Conservation (phyloP, 768 basidiomycete genomes). For the Boletellus emodensis region DNA sequence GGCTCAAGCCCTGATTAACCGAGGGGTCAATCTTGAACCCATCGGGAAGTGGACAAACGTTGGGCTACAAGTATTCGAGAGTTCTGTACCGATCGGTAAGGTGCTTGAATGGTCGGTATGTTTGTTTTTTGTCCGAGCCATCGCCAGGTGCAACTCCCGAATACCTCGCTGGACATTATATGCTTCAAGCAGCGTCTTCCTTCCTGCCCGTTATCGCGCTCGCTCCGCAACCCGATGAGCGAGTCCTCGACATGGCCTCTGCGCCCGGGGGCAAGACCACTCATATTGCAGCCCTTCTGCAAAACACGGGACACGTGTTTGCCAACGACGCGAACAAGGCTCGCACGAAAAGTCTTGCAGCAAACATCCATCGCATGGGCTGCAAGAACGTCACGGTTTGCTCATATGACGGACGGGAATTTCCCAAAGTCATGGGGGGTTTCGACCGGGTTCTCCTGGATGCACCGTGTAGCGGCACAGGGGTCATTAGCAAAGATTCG, state of each 20-base stretch:
- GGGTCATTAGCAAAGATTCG: conserved; percentile 96
- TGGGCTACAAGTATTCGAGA: conserved; percentile 97
- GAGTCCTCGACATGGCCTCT: conserved; percentile 97
- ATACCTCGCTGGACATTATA: conserved; percentile 98
- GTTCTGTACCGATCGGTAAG: conserved; percentile 85
- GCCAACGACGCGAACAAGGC: conserved; percentile 96
- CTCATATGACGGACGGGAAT: conserved; percentile 95
- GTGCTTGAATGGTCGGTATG: not conserved
- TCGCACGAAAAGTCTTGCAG: conserved; percentile 92
- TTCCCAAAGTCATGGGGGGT: conserved; percentile 98
- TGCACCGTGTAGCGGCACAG: conserved; percentile 97
- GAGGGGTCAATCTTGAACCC: conserved; percentile 95
- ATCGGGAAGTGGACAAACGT: conserved; percentile 99
- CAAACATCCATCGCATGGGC: conserved; percentile 93
- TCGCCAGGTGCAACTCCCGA: conserved; percentile 86
- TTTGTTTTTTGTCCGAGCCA: not conserved
- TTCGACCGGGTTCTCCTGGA: conserved; percentile 97
- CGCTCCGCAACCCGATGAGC: conserved; percentile 86
- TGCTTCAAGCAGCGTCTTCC: conserved; percentile 98
- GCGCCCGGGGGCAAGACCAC: conserved; percentile 98
- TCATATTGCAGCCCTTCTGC: conserved; percentile 93
- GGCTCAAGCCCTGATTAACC: conserved; percentile 88
- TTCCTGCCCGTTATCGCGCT: conserved; percentile 99
- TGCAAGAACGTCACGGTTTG: conserved; percentile 98
- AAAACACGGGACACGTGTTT: conserved; percentile 97